Evolutionary conservation across 2,329 filamentous ascomycete genomes (phyloP).

Genomic region (Alternaria sp.): DNA sequence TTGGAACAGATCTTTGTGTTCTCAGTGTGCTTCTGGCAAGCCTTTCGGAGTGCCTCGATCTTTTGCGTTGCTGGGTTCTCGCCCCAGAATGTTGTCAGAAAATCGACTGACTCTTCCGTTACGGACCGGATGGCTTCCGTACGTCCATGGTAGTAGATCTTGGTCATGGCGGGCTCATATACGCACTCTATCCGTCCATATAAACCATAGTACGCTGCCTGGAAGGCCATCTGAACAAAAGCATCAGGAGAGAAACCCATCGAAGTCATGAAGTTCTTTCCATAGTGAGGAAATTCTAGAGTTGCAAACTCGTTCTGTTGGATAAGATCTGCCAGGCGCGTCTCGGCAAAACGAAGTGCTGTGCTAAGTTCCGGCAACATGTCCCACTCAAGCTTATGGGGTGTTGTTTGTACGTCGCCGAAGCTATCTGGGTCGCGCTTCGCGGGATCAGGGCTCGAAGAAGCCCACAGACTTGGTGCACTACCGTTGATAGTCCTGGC

Average conservation of each 20-base stretch:
- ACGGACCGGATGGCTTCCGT: constrained; percentile 94
- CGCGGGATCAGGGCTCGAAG: constrained; percentile 87
- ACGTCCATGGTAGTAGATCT: constrained; percentile 88
- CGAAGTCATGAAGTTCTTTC: constrained; percentile 96
- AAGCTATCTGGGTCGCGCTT: constrained; percentile 93
- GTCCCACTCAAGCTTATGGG: constrained; percentile 97
- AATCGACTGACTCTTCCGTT: constrained; percentile 82
- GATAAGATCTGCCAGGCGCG: constrained; percentile 90
- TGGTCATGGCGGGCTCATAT: constrained; percentile 99
- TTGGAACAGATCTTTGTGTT: constrained; percentile 87
- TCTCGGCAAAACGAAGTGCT: constrained; percentile 94
- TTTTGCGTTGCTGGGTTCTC: constrained; percentile 85
- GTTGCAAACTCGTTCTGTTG: constrained; percentile 96
- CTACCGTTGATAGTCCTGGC: constrained; percentile 94
- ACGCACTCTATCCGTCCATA: constrained; percentile 94
- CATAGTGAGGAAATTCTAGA: constrained; percentile 86
- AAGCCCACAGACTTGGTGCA: constrained; percentile 90
- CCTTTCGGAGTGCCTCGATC: constrained; percentile 83
- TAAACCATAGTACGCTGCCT: constrained; percentile 95
- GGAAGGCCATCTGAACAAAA: constrained; percentile 99
- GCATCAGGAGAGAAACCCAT: constrained; percentile 98
- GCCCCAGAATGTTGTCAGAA: constrained; percentile 93
- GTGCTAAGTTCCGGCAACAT: constrained; percentile 92
- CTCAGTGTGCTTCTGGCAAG: constrained; percentile 82
- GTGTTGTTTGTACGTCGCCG: constrained; percentile 90